phyloP scores from a whole-genome alignment of 768 basidiomycete genomes.

The Cystofilobasidium capitatum region DNA sequence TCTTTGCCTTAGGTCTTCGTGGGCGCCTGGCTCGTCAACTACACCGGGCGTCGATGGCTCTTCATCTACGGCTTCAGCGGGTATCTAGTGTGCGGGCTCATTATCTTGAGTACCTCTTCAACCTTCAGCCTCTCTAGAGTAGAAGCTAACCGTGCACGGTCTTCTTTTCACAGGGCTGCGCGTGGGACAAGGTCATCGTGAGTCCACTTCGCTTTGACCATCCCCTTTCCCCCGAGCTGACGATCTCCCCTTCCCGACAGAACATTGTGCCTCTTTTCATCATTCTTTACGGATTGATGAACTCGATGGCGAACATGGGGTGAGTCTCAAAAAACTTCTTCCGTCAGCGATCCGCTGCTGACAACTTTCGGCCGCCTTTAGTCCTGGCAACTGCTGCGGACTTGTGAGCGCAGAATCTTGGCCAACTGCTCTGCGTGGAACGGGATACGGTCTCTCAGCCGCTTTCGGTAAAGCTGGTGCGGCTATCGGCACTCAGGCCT shows the following conservation, averaged over 20 bases:
- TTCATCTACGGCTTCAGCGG: slow-evolving; percentile 52
- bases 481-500: slow-evolving; percentile 57
- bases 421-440: slow-evolving; percentile 55
- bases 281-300: slow-evolving; percentile 53
- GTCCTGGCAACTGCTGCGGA: slow-evolving; percentile 63
- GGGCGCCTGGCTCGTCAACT: slow-evolving; percentile 45
- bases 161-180: slow-evolving; percentile 48
- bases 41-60: slow-evolving; percentile 37
- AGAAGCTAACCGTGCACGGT: slow-evolving; percentile 31
- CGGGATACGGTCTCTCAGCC: slow-evolving; percentile 34
- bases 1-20: slow-evolving; percentile 28
- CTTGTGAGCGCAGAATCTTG: slow-evolving; percentile 50
- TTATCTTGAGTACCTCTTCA: slow-evolving; percentile 47
- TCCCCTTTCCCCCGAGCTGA: too few species aligned
- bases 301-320: slow-evolving; percentile 56
- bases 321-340: too few species aligned
- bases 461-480: slow-evolving; percentile 48
- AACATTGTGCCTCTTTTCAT: slow-evolving; percentile 57
- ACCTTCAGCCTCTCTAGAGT: slow-evolving; percentile 22
- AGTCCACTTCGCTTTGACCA: too few species aligned
- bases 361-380: slow-evolving; percentile 30
- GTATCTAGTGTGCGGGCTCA: too few species aligned
- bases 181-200: slow-evolving; percentile 57
- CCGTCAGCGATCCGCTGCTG: not conserved
- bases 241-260: too few species aligned